Conservation (phyloP, 2,329 filamentous ascomycete species). For the Graphilbum fragrans region DNA sequence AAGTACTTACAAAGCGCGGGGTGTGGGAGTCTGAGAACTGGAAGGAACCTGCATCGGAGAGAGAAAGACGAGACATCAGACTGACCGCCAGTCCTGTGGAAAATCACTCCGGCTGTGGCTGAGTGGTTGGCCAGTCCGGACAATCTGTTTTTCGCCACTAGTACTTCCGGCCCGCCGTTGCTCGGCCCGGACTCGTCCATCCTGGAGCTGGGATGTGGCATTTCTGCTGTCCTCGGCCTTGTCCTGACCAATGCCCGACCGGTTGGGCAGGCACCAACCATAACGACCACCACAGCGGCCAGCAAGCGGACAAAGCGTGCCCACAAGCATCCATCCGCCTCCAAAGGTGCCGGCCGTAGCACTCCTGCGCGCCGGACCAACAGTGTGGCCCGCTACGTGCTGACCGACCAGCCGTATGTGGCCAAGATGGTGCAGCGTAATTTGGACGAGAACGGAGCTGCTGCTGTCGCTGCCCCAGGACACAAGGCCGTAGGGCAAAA, state of each 20-base stretch:
- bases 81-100: conserved; percentile 64
- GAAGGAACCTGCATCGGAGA: background rate
- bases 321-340: background rate
- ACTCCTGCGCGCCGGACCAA: background rate
- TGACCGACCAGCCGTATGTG: conserved; percentile 85
- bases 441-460: conserved; percentile 45
- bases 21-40: background rate
- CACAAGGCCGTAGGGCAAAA: background rate
- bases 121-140: conserved; percentile 57
- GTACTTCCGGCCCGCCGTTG: background rate
- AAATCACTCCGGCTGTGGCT: conserved; percentile 73
- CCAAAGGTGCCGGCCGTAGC: background rate
- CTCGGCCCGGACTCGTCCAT: conserved; percentile 45
- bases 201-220: conserved; percentile 80
- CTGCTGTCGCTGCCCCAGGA: background rate
- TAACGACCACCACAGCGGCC: background rate
- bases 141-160: conserved; percentile 47
- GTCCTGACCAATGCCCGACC: conserved; percentile 40
- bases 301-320: too few species aligned
- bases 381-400: conserved; percentile 52
- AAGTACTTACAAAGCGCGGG: background rate
- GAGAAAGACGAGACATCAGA: background rate
- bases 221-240: conserved; percentile 68
- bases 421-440: conserved; percentile 67
- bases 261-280: background rate